Evolutionary conservation across 768 basidiomycete genomes (phyloP).

Genomic region (Artomyces pyxidatus): DNA sequence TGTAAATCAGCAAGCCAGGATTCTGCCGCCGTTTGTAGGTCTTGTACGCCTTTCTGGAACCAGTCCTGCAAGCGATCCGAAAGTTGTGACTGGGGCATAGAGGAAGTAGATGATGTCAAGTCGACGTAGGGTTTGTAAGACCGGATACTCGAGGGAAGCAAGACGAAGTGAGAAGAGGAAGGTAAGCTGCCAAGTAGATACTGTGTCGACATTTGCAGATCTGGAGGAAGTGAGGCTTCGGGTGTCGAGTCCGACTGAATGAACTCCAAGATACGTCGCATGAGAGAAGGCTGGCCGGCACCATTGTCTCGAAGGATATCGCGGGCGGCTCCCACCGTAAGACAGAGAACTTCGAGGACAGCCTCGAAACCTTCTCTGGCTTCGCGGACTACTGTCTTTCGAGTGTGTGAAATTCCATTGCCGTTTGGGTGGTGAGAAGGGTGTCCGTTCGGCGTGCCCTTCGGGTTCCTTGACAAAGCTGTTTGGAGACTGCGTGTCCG

Average conservation of each 20-base stretch:
- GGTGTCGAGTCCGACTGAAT: conserved; percentile 46
- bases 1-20: conserved; percentile 54
- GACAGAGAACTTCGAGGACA: conserved; percentile 46
- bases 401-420: conserved; percentile 11
- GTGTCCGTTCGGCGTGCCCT: conserved; percentile 4
- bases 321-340: conserved; percentile 51
- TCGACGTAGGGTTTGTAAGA: conserved; percentile 86
- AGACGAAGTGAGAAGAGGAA: conserved; percentile 73
- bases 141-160: conserved; percentile 63
- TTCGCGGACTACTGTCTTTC: conserved; percentile 35
- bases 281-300: conserved; percentile 34
- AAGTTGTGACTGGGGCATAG: conserved; percentile 37
- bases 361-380: conserved; percentile 46
- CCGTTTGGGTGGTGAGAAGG: conserved; percentile 4
- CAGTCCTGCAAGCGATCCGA: conserved; percentile 47
- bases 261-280: conserved; percentile 46
- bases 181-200: conserved; percentile 63
- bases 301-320: conserved; percentile 42
- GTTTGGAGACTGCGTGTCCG: conserved; percentile 50
- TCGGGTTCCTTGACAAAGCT: conserved; percentile 19
- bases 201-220: conserved; percentile 58
- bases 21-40: conserved; percentile 36
- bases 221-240: conserved; percentile 32
- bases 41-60: conserved; percentile 47
- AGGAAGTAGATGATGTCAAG: conserved; percentile 48